A percentile compares a stretch with the other conserved stretches of the same genome.
Conservation (phyloP, 2,329 filamentous ascomycete genomes). For the Colletotrichum lupini region DNA sequence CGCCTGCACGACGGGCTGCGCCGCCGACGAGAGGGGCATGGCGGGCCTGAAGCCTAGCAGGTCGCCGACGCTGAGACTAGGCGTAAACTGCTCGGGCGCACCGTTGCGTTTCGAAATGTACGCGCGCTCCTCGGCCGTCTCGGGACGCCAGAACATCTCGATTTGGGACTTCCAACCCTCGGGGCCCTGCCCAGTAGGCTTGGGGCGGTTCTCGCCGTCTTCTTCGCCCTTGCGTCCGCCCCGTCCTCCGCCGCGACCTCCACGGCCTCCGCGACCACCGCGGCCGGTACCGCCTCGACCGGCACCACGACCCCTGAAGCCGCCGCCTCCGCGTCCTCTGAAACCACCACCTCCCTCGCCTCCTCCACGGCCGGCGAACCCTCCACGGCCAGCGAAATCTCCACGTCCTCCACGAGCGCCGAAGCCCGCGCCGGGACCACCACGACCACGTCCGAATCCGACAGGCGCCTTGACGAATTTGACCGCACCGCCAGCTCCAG, state of each 20-base stretch:
- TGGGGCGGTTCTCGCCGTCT: conserved; percentile 19
- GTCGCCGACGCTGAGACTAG: conserved; percentile 48
- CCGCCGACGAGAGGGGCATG: conserved; percentile 41
- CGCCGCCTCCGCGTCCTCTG: conserved; percentile 37
- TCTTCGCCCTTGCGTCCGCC: conserved; percentile 34
- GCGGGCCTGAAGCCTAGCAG: conserved; percentile 45
- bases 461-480: conserved; percentile 29
- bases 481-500: not conserved
- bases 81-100: conserved; percentile 43
- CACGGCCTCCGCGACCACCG: conserved; percentile 21
- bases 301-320: conserved; percentile 29
- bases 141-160: conserved; percentile 34
- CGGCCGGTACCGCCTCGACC: conserved; percentile 34
- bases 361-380: conserved; percentile 23
- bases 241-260: conserved; percentile 35
- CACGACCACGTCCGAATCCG: conserved; percentile 23
- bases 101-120: conserved; percentile 41
- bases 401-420: not conserved
- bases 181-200: no score
- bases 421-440: not conserved
- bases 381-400: not conserved
- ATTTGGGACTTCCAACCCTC: no score
- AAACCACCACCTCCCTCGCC: conserved; percentile 16
- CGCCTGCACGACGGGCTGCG: conserved; percentile 22
- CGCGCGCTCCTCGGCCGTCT: conserved; percentile 41